phyloP scores from a whole-genome alignment of 2,329 filamentous ascomycete genomes.

The Diaporthe amygdali region DNA sequence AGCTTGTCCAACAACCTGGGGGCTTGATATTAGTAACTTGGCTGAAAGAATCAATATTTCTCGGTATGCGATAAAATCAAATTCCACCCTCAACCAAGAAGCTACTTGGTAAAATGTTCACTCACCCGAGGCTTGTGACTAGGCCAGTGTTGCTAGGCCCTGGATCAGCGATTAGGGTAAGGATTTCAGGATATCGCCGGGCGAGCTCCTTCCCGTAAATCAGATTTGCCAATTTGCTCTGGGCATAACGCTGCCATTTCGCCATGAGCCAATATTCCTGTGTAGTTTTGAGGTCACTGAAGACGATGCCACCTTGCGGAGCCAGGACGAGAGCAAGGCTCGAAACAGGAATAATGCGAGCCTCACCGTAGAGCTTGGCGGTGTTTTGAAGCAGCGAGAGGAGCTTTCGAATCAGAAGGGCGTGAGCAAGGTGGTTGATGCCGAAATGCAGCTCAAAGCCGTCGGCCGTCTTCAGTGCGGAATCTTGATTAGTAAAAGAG shows the following conservation, averaged over 20 bases:
- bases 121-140: slow-evolving; percentile 1
- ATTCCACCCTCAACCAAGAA: too few relatives aligned
- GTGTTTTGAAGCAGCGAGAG: slow-evolving; percentile 34
- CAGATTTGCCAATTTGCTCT: slow-evolving; percentile 38
- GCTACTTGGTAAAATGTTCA: slow-evolving; percentile 21
- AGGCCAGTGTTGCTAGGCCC: slow-evolving; percentile 31
- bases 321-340: slow-evolving; percentile 9
- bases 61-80: too few relatives aligned
- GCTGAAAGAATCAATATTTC: too few relatives aligned
- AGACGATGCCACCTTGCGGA: slow-evolving; percentile 20
- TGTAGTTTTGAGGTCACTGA: slow-evolving; percentile 34
- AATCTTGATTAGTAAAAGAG: neutral
- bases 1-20: slow-evolving; percentile 21
- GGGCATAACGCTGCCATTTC: slow-evolving; percentile 33
- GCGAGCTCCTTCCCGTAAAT: slow-evolving; percentile 35
- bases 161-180: slow-evolving; percentile 33
- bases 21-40: neutral
- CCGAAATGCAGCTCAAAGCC: slow-evolving; percentile 56
- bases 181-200: slow-evolving; percentile 30
- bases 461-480: slow-evolving; percentile 38
- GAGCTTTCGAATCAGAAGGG: slow-evolving; percentile 38
- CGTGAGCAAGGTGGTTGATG: slow-evolving; percentile 55
- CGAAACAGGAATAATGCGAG: slow-evolving; percentile 14
- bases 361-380: slow-evolving; percentile 23
- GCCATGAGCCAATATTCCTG: slow-evolving; percentile 26